Evolutionary conservation across 1,284 basidiomycete species (phyloP), one percentile per base, ranked within the genome.

Genomic region (Tylopilus orsonianus): DNA sequence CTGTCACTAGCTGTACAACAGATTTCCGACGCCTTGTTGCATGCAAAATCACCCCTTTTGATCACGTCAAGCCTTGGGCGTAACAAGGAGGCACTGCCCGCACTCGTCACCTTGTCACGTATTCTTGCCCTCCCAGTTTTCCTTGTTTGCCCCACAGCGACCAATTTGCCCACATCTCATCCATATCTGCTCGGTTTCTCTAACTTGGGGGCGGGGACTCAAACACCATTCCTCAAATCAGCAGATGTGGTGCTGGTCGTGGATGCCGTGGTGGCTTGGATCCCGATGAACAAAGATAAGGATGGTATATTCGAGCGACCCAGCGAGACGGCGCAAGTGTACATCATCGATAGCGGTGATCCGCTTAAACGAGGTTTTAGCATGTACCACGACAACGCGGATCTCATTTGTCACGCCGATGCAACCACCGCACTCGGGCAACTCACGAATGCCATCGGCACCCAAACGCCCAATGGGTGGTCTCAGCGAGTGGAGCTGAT

Each of bases 211-310:
- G 61, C 68, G 5, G 73, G 74, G 0, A 70, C 72, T 9, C 71
- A 75, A 24, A 73, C 76, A 23, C 56, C 65, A 3, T 70, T 75
- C 43, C 71, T 88, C 13, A 66, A 70, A 33, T 64, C 67, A 22
- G 82, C 83, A 0, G 86, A 88, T 56, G 73, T 80, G 4, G 73
- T 89, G 27, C 65, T 88, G 16, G 68, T 86, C 14, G 52, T 88
- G 10, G 85, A 88, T 44, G 74, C 73, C 8, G 83, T 85, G 49
- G 66, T 86, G 1, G 81, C 85, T 0, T 88, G 83, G 81, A 76
- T 87, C n/a, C 74, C 78, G 0, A 68, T 71, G 41, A 72, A 75
- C 48, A 66, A 72, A 33, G 65, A 62, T 18, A 74, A 63, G 49
- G 66, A 65, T 6, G 59, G 59, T 16, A 37, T 22, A 23, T 38